Evolutionary conservation across 768 basidiomycete genomes (phyloP).

Genomic region (Macrolepiota fuliginosa): DNA sequence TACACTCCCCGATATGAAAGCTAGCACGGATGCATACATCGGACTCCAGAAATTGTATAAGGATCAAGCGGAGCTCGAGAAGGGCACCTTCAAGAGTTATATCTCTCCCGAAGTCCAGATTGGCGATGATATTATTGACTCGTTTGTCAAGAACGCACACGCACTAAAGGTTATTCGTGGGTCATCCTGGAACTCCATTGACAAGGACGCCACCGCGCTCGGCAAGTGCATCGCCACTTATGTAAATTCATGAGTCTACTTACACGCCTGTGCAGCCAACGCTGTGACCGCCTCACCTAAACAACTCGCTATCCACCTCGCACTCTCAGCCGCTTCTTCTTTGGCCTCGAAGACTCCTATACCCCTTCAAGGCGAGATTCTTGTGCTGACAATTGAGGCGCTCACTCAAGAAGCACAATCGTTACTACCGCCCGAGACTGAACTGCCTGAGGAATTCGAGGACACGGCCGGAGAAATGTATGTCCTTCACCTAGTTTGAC

Average conservation of each 20-base stretch:
- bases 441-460: constrained; percentile 54
- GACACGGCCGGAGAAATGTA: constrained; percentile 79
- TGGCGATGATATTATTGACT: constrained; percentile 55
- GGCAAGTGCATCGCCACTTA: constrained; percentile 32
- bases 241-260: constrained; percentile 3
- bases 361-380: constrained; percentile 19
- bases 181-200: constrained; percentile 55
- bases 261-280: constrained; percentile 29
- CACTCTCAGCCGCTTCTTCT: constrained; percentile 59
- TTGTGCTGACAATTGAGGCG: constrained; percentile 44
- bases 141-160: constrained; percentile 81
- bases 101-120: constrained; percentile 30
- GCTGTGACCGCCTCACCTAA: constrained; percentile 43
- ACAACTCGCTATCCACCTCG: constrained; percentile 67
- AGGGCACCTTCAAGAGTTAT: constrained; percentile 49
- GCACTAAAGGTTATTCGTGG: constrained; percentile 66
- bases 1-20: constrained; percentile 94
- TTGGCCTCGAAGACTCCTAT: constrained; percentile 23
- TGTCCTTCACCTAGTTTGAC: constrained; percentile 26
- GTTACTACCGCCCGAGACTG: constrained; percentile 46
- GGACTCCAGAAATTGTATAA: constrained; percentile 86
- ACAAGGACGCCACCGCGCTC: constrained; percentile 45
- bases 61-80: constrained; percentile 69
- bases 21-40: constrained; percentile 81
- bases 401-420: constrained; percentile 50